phyloP scores from a whole-genome alignment of 345 rosid species.

The Eucalyptus polyanthemos region DNA sequence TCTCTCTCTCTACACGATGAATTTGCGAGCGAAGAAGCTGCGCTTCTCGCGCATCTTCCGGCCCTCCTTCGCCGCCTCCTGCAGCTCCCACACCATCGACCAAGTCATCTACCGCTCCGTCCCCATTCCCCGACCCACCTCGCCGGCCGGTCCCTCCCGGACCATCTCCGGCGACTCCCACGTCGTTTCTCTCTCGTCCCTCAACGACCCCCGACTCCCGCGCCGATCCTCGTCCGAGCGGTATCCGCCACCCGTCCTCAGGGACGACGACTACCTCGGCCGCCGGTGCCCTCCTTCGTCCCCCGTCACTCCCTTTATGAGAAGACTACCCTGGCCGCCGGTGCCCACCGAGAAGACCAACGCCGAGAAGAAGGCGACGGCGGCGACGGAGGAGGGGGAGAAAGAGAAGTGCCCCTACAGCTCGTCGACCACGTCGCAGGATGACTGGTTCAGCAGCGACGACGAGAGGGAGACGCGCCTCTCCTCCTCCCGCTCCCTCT shows the following conservation, averaged over 20 bases:
- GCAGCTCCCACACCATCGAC: background rate
- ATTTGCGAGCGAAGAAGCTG: background rate
- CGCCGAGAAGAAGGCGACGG: background rate
- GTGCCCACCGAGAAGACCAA: background rate
- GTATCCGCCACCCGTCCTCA: background rate
- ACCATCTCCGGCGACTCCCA: background rate
- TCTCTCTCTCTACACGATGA: background rate
- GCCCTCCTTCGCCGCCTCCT: background rate
- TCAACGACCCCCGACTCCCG: background rate
- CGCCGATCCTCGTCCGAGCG: background rate
- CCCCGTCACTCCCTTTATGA: background rate
- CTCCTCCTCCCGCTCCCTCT: constrained; percentile 44
- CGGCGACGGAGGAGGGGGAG: background rate
- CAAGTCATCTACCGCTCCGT: background rate
- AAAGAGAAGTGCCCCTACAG: background rate
- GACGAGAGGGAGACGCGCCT: constrained; percentile 44
- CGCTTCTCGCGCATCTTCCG: background rate
- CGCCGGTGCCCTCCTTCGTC: background rate
- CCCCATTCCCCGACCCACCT: background rate
- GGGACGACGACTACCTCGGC: background rate
- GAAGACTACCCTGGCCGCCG: background rate
- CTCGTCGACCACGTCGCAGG: constrained; percentile 1
- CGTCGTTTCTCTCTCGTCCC: background rate
- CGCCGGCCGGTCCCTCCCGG: background rate
- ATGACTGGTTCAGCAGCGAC: constrained; percentile 58